Percentiles rank a stretch among this genome's conserved stretches.
These are phyloP conservation scores for Byssoonygena ceratinophila DNA, from an alignment of 2,329 filamentous ascomycete genomes.

Conservation along the genomic window DNA sequence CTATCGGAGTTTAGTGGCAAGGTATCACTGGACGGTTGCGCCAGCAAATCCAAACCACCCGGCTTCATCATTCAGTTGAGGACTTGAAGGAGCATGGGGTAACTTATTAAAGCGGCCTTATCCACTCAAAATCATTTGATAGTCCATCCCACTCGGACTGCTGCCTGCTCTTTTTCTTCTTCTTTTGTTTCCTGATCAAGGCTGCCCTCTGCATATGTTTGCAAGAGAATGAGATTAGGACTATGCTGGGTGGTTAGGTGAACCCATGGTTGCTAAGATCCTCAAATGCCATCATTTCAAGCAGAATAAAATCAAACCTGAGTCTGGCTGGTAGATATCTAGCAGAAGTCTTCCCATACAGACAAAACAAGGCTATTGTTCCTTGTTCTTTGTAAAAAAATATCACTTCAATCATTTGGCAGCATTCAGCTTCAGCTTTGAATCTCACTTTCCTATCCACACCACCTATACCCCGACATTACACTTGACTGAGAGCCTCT, in stretches of 20 bases:
- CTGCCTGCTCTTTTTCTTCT: background rate
- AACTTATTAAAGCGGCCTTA: background rate
- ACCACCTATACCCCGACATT: background rate
- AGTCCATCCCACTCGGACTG: background rate
- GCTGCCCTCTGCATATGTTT: background rate
- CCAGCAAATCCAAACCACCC: background rate
- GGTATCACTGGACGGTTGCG: background rate
- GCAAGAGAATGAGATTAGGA: background rate
- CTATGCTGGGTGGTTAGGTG: background rate
- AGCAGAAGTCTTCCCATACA: background rate
- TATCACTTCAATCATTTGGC: background rate
- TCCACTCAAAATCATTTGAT: background rate
- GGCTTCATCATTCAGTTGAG: conserved; percentile 1
- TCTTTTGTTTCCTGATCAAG: background rate
- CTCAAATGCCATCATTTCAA: conserved; percentile 2
- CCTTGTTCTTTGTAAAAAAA: background rate
- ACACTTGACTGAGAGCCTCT: background rate
- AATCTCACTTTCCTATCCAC: background rate
- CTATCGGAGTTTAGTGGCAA: conserved; percentile 1
- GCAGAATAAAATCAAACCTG: background rate
- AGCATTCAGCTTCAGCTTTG: background rate
- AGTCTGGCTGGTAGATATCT: too few species aligned
- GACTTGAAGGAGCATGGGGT: too few species aligned
- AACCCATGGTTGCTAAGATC: background rate
- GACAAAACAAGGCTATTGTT: background rate